Evolutionary conservation across 345 rosid species (phyloP).

Genomic region (Ailanthus altissimus): DNA sequence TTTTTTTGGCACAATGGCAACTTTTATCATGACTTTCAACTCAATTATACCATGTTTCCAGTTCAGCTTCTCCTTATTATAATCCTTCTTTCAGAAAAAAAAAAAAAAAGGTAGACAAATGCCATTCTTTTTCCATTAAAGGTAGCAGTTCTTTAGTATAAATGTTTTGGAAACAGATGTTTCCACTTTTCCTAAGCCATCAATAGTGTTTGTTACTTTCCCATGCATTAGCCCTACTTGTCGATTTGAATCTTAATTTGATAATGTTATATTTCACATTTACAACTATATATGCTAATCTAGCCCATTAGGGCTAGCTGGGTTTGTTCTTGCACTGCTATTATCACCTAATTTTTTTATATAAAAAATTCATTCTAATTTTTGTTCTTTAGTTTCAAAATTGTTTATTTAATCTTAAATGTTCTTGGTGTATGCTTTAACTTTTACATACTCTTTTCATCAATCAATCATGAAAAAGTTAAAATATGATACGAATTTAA

Average conservation of each 20-base stretch:
- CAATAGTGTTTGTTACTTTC: neutral
- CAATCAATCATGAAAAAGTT: too few relatives aligned
- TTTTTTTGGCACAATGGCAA: neutral
- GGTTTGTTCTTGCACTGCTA: too few relatives aligned
- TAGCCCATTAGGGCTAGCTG: too few relatives aligned
- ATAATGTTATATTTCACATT: neutral
- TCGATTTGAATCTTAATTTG: neutral
- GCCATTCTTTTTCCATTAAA: neutral
- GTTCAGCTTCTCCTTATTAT: neutral
- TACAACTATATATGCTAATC: too few relatives aligned
- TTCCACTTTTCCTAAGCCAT: neutral
- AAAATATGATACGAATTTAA: too few relatives aligned
- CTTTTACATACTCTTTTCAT: too few relatives aligned
- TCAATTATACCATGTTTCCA: neutral
- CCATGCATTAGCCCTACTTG: neutral
- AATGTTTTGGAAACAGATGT: neutral
- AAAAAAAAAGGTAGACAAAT: neutral
- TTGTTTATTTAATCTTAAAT: too few relatives aligned
- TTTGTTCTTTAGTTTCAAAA: too few relatives aligned
- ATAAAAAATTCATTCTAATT: too few relatives aligned
- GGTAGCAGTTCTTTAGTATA: neutral
- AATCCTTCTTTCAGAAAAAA: neutral
- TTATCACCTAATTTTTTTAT: too few relatives aligned
- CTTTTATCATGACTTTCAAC: constrained; percentile 6
- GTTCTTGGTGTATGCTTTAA: too few relatives aligned